phyloP scores from a whole-genome alignment of 176 grass and related monocot species.

The Ensete glaucum region DNA sequence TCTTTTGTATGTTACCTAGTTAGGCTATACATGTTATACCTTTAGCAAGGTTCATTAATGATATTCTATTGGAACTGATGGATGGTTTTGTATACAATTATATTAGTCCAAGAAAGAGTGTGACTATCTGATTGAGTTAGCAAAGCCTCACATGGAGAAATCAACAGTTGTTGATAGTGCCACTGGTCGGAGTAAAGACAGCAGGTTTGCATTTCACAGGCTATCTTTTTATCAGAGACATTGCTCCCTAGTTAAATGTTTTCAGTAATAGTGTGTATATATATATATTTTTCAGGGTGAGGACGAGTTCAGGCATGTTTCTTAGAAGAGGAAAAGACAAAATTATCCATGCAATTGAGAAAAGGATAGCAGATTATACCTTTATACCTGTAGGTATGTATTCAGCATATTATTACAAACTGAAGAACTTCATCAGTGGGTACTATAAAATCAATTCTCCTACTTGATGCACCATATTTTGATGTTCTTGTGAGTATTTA shows the following conservation, averaged over 20 bases:
- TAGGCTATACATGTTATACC: neutral
- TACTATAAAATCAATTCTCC: conserved; percentile 1
- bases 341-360: conserved; percentile 56
- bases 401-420: neutral
- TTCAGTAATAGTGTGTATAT: neutral
- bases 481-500: too few species aligned
- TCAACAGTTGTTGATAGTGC: conserved; percentile 75
- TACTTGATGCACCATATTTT: too few species aligned
- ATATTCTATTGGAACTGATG: neutral
- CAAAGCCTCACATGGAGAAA: neutral
- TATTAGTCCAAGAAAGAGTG: conserved; percentile 45
- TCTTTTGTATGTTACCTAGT: too few species aligned
- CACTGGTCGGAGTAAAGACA: conserved; percentile 70
- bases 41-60: neutral
- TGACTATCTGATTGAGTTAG: too few species aligned
- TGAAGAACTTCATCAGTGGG: neutral
- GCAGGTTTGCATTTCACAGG: conserved; percentile 47
- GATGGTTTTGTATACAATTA: conserved; percentile 7
- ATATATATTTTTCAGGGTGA: conserved; percentile 41
- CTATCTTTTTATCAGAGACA: conserved; percentile 5
- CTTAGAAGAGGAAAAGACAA: conserved; percentile 74
- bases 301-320: conserved; percentile 88
- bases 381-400: conserved; percentile 78
- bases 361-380: conserved; percentile 79
- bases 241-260: conserved; percentile 10